These are phyloP conservation scores for Phyllachora maydis DNA, from an alignment of 2,329 filamentous ascomycete genomes.

Conservation along the genomic window DNA sequence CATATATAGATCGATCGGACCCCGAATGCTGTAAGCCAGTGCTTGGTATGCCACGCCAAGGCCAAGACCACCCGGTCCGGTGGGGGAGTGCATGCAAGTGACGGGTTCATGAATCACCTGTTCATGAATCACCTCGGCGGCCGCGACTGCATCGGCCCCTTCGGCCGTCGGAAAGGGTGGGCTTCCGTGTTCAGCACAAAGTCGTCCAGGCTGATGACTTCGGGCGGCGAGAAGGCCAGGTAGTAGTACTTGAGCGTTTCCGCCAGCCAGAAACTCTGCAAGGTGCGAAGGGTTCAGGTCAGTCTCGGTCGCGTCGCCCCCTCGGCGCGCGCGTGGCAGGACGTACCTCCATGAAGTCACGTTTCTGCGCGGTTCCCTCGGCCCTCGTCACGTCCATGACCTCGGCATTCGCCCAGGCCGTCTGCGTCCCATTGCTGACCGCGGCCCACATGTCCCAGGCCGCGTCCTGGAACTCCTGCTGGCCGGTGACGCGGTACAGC, in stretches of 20 bases:
- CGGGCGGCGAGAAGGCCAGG: conserved; percentile 8
- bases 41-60: too few relatives aligned
- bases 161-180: conserved; percentile 6
- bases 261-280: conserved; percentile 9
- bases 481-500: conserved; percentile 29
- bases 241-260: conserved; percentile 10
- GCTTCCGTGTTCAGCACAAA: conserved; percentile 9
- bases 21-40: too few relatives aligned
- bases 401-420: conserved; percentile 23
- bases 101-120: too few relatives aligned
- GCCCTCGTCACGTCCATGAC: conserved; percentile 24
- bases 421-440: conserved; percentile 21
- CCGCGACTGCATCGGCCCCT: too few relatives aligned
- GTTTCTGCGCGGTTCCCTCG: conserved; percentile 10
- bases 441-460: conserved; percentile 31
- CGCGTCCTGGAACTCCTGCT: conserved; percentile 22
- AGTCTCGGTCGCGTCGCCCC: too few relatives aligned
- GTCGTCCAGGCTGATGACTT: conserved; percentile 8
- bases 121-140: too few relatives aligned
- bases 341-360: conserved; percentile 17
- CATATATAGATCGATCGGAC: too few relatives aligned
- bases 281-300: too few relatives aligned
- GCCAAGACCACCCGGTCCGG: too few relatives aligned
- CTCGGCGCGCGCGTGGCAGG: too few relatives aligned
- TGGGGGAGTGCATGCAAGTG: too few relatives aligned